These are phyloP conservation scores for Fusarium cyanostomum DNA, from an alignment of 2,329 filamentous ascomycete genomes.

Conservation along the genomic window DNA sequence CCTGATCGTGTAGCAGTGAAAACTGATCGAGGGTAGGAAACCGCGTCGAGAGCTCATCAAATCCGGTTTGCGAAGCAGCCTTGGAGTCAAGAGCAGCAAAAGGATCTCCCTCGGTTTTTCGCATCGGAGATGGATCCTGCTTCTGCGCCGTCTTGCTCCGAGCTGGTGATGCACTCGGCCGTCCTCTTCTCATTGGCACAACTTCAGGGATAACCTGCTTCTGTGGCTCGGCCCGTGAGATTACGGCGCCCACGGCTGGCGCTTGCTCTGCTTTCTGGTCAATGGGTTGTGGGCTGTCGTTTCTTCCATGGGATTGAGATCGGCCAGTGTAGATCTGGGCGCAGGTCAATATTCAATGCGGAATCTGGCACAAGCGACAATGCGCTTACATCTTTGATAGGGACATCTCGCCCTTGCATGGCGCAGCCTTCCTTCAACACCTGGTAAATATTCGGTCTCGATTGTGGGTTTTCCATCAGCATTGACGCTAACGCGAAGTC, in stretches of 20 bases:
- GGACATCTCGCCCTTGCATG: constrained; percentile 88
- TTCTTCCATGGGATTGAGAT: constrained; percentile 68
- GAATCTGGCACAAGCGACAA: neutral
- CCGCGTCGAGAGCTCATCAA: constrained; percentile 83
- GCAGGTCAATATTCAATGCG: constrained; percentile 29
- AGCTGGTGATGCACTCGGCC: constrained; percentile 57
- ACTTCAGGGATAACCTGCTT: constrained; percentile 85
- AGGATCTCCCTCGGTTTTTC: constrained; percentile 77
- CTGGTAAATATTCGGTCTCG: constrained; percentile 92
- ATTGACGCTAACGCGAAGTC: constrained; percentile 74
- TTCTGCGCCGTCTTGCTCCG: constrained; percentile 50
- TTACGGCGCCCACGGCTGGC: constrained; percentile 80
- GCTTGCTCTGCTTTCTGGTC: constrained; percentile 62
- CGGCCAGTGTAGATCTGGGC: constrained; percentile 75
- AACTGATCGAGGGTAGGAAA: constrained; percentile 97
- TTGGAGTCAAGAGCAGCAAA: constrained; percentile 88
- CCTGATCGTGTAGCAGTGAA: constrained; percentile 85
- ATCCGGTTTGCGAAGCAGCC: constrained; percentile 55
- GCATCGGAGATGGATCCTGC: constrained; percentile 71
- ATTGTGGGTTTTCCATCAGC: constrained; percentile 82
- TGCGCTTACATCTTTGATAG: constrained; percentile 84
- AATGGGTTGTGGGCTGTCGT: constrained; percentile 62
- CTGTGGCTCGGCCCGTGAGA: constrained; percentile 77
- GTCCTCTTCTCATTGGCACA: constrained; percentile 91
- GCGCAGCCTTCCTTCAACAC: constrained; percentile 85